phyloP scores from a whole-genome alignment of 1,139 yeast species.

The Candida sp. region DNA sequence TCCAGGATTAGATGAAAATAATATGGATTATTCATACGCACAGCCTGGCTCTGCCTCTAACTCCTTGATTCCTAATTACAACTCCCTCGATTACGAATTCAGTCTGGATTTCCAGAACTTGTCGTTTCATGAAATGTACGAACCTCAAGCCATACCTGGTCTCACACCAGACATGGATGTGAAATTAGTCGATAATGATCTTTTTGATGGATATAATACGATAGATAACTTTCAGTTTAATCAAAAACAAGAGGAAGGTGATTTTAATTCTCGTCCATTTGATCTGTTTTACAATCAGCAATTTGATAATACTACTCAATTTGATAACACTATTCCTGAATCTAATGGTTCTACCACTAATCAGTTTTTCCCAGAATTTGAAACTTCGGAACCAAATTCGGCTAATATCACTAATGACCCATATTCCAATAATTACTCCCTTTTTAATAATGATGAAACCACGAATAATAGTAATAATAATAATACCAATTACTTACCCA shows the following conservation, averaged over 20 bases:
- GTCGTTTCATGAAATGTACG: background rate
- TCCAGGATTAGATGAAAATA: slow-evolving; percentile 22
- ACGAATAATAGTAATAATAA: background rate
- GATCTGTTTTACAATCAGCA: too few relatives aligned
- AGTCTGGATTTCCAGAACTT: background rate
- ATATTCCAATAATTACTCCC: background rate
- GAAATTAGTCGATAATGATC: background rate
- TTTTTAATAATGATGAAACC: background rate
- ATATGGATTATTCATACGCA: slow-evolving; percentile 31
- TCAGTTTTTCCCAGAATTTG: background rate
- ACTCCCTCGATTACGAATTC: background rate
- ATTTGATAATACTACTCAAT: background rate
- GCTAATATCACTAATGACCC: background rate
- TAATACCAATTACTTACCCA: background rate
- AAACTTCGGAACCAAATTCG: background rate
- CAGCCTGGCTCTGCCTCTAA: too few relatives aligned
- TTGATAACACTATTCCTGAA: too few relatives aligned
- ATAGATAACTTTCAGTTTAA: background rate
- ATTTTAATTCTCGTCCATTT: too few relatives aligned
- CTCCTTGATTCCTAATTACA: slow-evolving; percentile 10
- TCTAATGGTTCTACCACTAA: too few relatives aligned
- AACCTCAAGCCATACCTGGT: background rate
- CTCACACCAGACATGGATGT: background rate
- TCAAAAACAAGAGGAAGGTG: too few relatives aligned
- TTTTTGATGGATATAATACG: background rate